Evolutionary conservation across 1,139 yeast species (phyloP).

Genomic region (Lodderomyces pseudojiufengensis): DNA sequence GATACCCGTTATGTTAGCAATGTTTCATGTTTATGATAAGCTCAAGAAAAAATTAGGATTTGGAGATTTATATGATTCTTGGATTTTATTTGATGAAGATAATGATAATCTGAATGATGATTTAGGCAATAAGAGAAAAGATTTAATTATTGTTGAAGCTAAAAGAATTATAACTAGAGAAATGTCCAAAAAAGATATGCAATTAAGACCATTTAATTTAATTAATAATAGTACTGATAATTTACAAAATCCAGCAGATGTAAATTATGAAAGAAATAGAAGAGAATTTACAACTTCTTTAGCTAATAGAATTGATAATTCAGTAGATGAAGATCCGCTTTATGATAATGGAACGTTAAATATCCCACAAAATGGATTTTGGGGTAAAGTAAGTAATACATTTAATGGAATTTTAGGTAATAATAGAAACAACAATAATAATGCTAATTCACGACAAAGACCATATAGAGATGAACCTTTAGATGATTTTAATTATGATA

Average conservation of each 20-base stretch:
- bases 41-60: conserved; percentile 48
- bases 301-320: conserved; percentile 14
- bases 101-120: conserved; percentile 14
- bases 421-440: neutral
- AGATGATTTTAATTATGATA: conserved; percentile 28
- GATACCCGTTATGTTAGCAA: conserved; percentile 61
- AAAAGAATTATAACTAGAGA: conserved; percentile 40
- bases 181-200: conserved; percentile 24
- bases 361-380: conserved; percentile 10
- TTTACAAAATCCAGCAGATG: conserved; percentile 23
- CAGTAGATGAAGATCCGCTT: conserved; percentile 6
- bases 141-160: conserved; percentile 41
- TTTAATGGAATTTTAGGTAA: conserved; percentile 14
- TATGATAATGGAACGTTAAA: conserved; percentile 10
- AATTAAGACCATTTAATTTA: conserved; percentile 30
- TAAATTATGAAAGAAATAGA: conserved; percentile 31
- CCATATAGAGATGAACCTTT: conserved; percentile 25
- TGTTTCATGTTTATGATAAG: conserved; percentile 67
- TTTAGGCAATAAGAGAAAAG: conserved; percentile 23
- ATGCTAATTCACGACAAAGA: conserved; percentile 3
- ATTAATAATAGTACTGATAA: conserved; percentile 7
- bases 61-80: conserved; percentile 55
- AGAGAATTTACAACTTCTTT: conserved; percentile 24
- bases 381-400: conserved; percentile 24
- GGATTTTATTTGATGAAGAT: conserved; percentile 46